A percentile compares a stretch with the other conserved stretches of the same genome.
These are phyloP conservation scores for Vishniacozyma victoriae DNA, from an alignment of 768 basidiomycete species.

Conservation along the genomic window DNA sequence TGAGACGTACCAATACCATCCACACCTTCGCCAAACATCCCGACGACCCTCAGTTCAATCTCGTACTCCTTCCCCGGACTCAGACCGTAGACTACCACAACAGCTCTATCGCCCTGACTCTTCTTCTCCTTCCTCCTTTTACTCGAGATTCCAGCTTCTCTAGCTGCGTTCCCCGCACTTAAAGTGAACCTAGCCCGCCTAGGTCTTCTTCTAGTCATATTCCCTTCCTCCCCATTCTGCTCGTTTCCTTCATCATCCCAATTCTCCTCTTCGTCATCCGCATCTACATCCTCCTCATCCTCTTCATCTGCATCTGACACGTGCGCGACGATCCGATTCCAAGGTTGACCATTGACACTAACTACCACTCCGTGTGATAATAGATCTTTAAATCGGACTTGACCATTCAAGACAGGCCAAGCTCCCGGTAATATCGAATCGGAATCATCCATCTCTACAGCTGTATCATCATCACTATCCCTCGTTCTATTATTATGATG, in stretches of 20 bases:
- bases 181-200: constrained; percentile 24
- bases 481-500: not conserved
- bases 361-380: constrained; percentile 45
- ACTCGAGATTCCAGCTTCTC: not conserved
- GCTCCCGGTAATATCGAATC: constrained; percentile 3
- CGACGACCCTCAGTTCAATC: constrained; percentile 71
- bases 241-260: constrained; percentile 6
- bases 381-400: constrained; percentile 38
- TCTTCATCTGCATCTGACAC: constrained; percentile 25
- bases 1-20: constrained; percentile 30
- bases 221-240: constrained; percentile 21
- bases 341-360: constrained; percentile 43
- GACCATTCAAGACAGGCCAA: not conserved
- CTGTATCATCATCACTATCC: constrained; percentile 4
- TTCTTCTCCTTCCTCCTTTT: constrained; percentile 10
- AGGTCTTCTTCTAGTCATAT: constrained; percentile 23
- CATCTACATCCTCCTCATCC: constrained; percentile 5
- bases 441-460: not conserved
- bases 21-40: constrained; percentile 23
- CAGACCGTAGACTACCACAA: constrained; percentile 84
- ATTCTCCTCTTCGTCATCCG: constrained; percentile 12
- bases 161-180: constrained; percentile 13
- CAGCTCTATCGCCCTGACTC: constrained; percentile 65
- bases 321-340: constrained; percentile 46
- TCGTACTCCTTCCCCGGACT: constrained; percentile 86